These are phyloP conservation scores for Hypoxylon crocopeplum DNA, from an alignment of 495 filamentous ascomycete species.

Conservation along the genomic window DNA sequence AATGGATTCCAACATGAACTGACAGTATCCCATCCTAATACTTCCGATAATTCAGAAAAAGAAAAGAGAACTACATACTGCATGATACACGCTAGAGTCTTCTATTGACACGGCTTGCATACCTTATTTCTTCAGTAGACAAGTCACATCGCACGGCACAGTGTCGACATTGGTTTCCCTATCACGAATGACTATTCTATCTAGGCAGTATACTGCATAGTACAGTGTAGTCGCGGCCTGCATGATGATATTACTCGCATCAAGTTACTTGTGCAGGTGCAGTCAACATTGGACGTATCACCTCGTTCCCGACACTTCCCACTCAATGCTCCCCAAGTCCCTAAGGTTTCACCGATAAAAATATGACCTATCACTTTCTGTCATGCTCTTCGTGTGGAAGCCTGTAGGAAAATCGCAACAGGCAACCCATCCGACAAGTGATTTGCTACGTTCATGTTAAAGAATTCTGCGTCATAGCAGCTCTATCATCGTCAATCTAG, in stretches of 20 bases:
- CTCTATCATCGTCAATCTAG: constrained; percentile 6
- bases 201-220: constrained; percentile 1
- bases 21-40: not conserved
- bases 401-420: not conserved
- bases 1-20: not conserved
- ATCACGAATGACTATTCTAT: not conserved
- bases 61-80: too few relatives aligned
- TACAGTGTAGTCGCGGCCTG: constrained; percentile 11
- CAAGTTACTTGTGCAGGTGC: constrained; percentile 15
- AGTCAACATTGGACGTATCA: constrained; percentile 20
- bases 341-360: constrained; percentile 22
- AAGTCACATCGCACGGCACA: constrained; percentile 16
- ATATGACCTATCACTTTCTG: constrained; percentile 28
- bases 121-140: too few relatives aligned
- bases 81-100: too few relatives aligned
- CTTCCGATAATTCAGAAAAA: too few relatives aligned
- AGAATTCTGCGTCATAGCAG: constrained; percentile 6
- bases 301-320: constrained; percentile 21
- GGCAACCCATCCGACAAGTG: constrained; percentile 3
- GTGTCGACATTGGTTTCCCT: constrained; percentile 7
- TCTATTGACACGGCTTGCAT: too few relatives aligned
- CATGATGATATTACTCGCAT: constrained; percentile 37
- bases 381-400: constrained; percentile 22
- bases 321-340: constrained; percentile 7
- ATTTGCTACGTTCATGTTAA: constrained; percentile 6